Percentiles rank a stretch among this genome's conserved stretches.
These are phyloP conservation scores for Macrophomina phaseolina DNA, from an alignment of 2,329 filamentous ascomycete genomes.

Conservation along the genomic window DNA sequence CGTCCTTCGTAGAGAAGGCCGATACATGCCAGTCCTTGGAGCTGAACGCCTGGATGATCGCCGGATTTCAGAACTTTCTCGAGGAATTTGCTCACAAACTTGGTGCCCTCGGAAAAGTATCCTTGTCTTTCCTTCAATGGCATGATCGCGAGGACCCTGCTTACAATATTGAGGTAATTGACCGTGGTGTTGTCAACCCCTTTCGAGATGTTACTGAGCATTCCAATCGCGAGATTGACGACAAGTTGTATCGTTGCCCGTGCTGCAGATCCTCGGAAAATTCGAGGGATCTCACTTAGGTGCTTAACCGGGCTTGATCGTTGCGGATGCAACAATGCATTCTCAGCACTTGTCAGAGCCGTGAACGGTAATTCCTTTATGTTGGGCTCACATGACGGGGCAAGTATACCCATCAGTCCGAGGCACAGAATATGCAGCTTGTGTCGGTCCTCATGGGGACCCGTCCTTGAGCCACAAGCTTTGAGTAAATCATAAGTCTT, in stretches of 20 bases:
- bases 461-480: not conserved
- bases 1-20: slow-evolving; percentile 35
- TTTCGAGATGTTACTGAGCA: slow-evolving; percentile 34
- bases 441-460: not conserved
- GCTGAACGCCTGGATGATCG: slow-evolving; percentile 35
- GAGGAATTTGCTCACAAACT: slow-evolving; percentile 34
- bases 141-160: slow-evolving; percentile 3
- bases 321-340: not conserved
- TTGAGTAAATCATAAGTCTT: slow-evolving; percentile 13
- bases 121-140: not conserved
- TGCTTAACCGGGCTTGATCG: not conserved
- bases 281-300: slow-evolving; percentile 2
- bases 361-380: not conserved
- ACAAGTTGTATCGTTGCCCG: slow-evolving; percentile 40
- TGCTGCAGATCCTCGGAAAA: slow-evolving; percentile 4
- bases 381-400: not conserved
- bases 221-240: slow-evolving; percentile 40
- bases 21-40: slow-evolving; percentile 39
- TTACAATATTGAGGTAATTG: slow-evolving; percentile 41
- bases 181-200: slow-evolving; percentile 38
- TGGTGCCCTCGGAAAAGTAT: not conserved
- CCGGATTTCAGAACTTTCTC: slow-evolving; percentile 36
- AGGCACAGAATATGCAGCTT: slow-evolving; percentile 9
- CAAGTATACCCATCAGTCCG: slow-evolving; percentile 8
- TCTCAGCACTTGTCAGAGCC: not conserved